phyloP scores from a whole-genome alignment of 1,139 yeast genomes.

The Scheffersomyces illinoinensis region DNA sequence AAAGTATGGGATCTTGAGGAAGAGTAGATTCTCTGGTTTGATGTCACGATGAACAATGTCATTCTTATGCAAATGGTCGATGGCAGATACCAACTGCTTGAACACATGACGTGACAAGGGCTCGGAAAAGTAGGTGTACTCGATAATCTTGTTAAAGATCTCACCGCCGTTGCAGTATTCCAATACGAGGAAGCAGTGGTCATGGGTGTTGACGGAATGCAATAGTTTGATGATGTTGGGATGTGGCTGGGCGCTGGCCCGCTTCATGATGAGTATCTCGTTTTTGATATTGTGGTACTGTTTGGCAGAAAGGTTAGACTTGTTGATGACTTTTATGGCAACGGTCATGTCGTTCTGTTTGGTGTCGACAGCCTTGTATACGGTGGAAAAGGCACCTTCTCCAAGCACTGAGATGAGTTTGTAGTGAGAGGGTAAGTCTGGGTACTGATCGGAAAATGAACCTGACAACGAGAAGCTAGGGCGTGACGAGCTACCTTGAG shows the following conservation, averaged over 20 bases:
- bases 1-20: conserved; percentile 44
- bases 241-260: conserved; percentile 54
- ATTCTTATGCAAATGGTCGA: conserved; percentile 76
- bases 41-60: conserved; percentile 95
- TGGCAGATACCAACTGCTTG: conserved; percentile 78
- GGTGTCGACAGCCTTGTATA: conserved; percentile 66
- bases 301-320: conserved; percentile 51
- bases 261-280: conserved; percentile 84
- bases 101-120: conserved; percentile 83
- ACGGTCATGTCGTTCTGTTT: conserved; percentile 47
- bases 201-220: conserved; percentile 56
- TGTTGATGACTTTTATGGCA: conserved; percentile 84
- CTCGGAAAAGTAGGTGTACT: conserved; percentile 87
- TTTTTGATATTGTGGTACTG: conserved; percentile 66
- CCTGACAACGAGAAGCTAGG: background rate
- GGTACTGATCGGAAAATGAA: conserved; percentile 2
- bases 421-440: conserved; percentile 21
- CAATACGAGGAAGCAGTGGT: conserved; percentile 74
- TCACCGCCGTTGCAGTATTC: conserved; percentile 94
- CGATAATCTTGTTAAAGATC: conserved; percentile 88
- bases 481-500: background rate
- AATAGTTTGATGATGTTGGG: conserved; percentile 71
- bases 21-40: conserved; percentile 89
- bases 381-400: conserved; percentile 91
- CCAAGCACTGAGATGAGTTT: conserved; percentile 44